Evolutionary conservation across 495 filamentous ascomycete species (phyloP).

Genomic region (Penicillium ochrochloron): DNA sequence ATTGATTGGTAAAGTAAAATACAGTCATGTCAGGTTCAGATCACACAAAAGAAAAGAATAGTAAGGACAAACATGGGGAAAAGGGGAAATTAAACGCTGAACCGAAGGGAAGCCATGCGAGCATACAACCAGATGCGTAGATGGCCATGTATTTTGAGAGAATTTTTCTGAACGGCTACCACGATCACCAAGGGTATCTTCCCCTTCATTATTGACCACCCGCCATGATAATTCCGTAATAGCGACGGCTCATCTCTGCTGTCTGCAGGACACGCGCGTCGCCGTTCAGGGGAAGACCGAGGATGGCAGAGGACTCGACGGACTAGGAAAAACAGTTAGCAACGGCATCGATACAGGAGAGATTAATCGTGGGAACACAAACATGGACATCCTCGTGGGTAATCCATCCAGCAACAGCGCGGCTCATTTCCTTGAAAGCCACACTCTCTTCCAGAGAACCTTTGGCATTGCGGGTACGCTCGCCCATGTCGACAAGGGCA

Average conservation of each 20-base stretch:
- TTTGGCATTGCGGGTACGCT: constrained; percentile 53
- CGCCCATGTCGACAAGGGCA: constrained; percentile 66
- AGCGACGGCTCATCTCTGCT: constrained; percentile 67
- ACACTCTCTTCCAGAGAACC: constrained; percentile 78
- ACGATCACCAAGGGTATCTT: background rate
- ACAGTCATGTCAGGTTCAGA: constrained; percentile 5
- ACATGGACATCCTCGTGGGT: constrained; percentile 64
- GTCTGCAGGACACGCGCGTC: constrained; percentile 71
- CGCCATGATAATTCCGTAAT: constrained; percentile 62
- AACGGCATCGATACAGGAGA: constrained; percentile 15
- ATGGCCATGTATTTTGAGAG: background rate
- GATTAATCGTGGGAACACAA: constrained; percentile 29
- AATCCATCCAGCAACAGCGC: constrained; percentile 62
- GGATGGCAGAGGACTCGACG: constrained; percentile 52
- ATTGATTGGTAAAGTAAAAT: background rate
- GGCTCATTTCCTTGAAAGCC: constrained; percentile 70
- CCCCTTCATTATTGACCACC: constrained; percentile 40
- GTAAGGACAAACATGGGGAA: background rate
- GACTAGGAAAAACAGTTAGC: constrained; percentile 32
- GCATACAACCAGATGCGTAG: background rate
- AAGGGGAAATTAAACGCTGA: background rate
- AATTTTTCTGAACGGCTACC: background rate
- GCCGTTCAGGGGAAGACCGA: constrained; percentile 72
- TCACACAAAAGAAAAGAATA: background rate
- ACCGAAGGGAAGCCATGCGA: background rate